Conservation (phyloP, 2,329 filamentous ascomycete genomes). For the Sclerotinia subarctica region DNA sequence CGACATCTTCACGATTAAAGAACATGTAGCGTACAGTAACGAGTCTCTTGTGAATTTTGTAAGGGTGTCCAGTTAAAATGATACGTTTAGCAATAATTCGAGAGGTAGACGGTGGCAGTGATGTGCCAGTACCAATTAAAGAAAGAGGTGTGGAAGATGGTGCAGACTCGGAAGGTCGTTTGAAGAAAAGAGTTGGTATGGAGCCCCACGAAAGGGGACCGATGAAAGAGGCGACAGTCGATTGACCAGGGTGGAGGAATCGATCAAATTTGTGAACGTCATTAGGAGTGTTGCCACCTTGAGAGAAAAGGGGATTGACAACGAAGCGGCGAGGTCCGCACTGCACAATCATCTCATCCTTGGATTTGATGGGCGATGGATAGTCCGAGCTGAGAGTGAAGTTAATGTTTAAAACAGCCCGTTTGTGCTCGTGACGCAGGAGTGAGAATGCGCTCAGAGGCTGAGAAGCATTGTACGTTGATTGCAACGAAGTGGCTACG, state of each 20-base stretch:
- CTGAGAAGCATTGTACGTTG: conserved; percentile 50
- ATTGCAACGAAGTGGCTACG: conserved; percentile 52
- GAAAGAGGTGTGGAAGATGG: conserved; percentile 54
- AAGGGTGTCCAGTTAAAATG: conserved; percentile 91
- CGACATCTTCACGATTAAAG: conserved; percentile 92
- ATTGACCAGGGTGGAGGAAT: conserved; percentile 85
- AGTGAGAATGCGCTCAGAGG: conserved; percentile 81
- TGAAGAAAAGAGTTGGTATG: conserved; percentile 87
- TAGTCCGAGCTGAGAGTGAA: conserved; percentile 80
- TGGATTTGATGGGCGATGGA: conserved; percentile 75
- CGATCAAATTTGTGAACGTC: conserved; percentile 97
- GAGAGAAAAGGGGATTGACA: conserved; percentile 87
- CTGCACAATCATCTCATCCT: conserved; percentile 88
- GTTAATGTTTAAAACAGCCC: conserved; percentile 83
- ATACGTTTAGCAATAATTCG: conserved; percentile 91
- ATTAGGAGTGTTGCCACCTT: conserved; percentile 86
- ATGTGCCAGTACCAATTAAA: conserved; percentile 83
- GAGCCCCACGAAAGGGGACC: conserved; percentile 91
- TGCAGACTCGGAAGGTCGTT: conserved; percentile 48
- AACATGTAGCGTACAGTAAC: conserved; percentile 99
- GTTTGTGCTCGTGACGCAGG: conserved; percentile 92
- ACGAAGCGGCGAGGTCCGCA: conserved; percentile 83
- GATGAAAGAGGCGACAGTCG: conserved; percentile 83
- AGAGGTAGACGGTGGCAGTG: conserved; percentile 69
- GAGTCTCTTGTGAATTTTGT: conserved; percentile 97